Conservation (phyloP, 2,329 filamentous ascomycete species). For the Elsinoe ampelina region DNA sequence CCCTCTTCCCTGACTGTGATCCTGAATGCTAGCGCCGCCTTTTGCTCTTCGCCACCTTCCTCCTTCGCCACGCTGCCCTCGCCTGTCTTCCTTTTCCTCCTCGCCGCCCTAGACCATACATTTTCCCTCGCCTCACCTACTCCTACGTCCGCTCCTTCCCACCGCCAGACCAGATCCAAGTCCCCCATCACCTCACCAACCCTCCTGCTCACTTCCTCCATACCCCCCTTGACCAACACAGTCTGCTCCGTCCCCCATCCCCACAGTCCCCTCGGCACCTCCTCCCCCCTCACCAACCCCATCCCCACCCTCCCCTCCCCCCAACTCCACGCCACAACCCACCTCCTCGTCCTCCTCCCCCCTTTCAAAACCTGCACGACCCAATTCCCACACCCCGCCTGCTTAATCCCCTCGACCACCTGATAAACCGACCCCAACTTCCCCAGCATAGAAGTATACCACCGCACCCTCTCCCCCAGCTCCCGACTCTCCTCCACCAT, state of each 20-base stretch:
- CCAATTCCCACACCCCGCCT: conserved; percentile 60
- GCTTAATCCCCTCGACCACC: conserved; percentile 50
- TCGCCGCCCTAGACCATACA: conserved; percentile 69
- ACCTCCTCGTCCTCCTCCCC: conserved; percentile 68
- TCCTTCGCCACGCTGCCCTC: conserved; percentile 21
- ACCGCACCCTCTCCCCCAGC: conserved; percentile 55
- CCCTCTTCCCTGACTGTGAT: conserved; percentile 30
- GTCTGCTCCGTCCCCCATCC: conserved; percentile 40
- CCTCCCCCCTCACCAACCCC: conserved; percentile 7
- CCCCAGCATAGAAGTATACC: conserved; percentile 90
- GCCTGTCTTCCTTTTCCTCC: conserved; percentile 44
- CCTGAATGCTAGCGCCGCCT: conserved; percentile 33
- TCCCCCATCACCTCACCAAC: conserved; percentile 42
- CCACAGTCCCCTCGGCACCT: conserved; percentile 2
- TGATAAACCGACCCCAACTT: conserved; percentile 60
- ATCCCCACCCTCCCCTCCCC: conserved; percentile 51
- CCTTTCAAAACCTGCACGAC: conserved; percentile 74
- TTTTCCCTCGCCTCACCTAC: conserved; percentile 57
- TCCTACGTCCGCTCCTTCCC: conserved; percentile 47
- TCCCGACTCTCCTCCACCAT: conserved; percentile 61
- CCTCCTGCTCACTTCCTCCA: conserved; percentile 24
- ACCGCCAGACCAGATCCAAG: conserved; percentile 57
- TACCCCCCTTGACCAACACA: conserved; percentile 33
- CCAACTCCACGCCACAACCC: conserved; percentile 88
- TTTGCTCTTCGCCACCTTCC: conserved; percentile 23